Conservation (phyloP, 2,329 filamentous ascomycete genomes). For the Stachybotrys elegans region DNA sequence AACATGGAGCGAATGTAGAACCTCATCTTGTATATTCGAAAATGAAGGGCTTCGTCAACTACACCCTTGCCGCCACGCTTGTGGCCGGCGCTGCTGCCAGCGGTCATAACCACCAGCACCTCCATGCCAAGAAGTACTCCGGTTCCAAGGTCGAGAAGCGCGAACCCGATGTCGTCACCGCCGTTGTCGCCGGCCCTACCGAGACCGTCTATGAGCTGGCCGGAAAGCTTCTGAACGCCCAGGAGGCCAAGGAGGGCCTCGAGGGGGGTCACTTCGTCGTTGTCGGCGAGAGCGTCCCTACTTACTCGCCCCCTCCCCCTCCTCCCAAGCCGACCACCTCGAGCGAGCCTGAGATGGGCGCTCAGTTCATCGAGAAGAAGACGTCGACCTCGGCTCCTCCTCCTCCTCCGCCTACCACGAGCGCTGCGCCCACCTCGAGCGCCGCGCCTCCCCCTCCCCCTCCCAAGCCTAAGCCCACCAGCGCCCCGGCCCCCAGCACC, state of each 20-base stretch:
- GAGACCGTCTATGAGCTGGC: conserved; percentile 69
- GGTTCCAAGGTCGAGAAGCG: conserved; percentile 44
- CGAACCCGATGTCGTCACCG: conserved; percentile 38
- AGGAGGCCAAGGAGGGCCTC: conserved; percentile 68
- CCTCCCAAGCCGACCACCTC: conserved; percentile 30
- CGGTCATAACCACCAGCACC: conserved; percentile 56
- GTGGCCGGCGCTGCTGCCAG: conserved; percentile 51
- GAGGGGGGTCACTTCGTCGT: conserved; percentile 65
- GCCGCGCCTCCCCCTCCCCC: conserved; percentile 17
- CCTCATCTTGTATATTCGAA: no score
- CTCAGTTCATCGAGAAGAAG: conserved; percentile 48
- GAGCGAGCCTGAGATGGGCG: conserved; percentile 29
- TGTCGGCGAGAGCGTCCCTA: conserved; percentile 53
- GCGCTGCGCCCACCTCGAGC: conserved; percentile 9
- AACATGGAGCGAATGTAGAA: no score
- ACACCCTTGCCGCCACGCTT: conserved; percentile 48
- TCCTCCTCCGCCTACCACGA: conserved; percentile 13
- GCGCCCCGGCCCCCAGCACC: conserved; percentile 8
- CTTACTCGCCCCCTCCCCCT: conserved; percentile 40
- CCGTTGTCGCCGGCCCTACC: conserved; percentile 55
- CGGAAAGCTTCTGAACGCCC: conserved; percentile 53
- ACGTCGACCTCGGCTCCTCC: conserved; percentile 27
- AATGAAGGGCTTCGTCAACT: conserved; percentile 47
- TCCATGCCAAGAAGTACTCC: conserved; percentile 51
- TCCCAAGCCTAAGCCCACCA: conserved; percentile 14